Evolutionary conservation across 306 rosid genomes (phyloP).

Genomic region (Castanospermum australe): DNA sequence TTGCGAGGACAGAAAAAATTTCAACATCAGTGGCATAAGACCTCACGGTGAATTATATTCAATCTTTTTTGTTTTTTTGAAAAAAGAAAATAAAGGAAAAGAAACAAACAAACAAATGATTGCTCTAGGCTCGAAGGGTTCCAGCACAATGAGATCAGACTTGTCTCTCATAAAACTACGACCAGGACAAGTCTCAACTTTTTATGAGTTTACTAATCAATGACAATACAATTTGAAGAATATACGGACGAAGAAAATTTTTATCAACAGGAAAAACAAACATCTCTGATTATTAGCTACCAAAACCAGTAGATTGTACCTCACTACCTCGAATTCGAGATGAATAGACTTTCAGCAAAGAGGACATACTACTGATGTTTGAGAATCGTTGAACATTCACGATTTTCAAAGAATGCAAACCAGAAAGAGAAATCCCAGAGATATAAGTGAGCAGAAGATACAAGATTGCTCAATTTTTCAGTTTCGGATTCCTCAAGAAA

Average conservation of each 20-base stretch:
- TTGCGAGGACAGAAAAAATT: background rate
- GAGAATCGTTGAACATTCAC: background rate
- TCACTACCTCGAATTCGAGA: background rate
- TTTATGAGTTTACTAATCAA: background rate
- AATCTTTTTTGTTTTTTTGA: background rate
- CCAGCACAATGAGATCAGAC: background rate
- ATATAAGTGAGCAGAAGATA: background rate
- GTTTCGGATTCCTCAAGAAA: background rate
- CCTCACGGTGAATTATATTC: background rate
- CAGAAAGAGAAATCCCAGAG: background rate
- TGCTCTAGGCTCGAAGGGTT: background rate
- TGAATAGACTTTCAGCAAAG: background rate
- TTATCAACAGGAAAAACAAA: background rate
- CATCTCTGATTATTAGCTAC: background rate
- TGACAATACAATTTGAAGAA: background rate
- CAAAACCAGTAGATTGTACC: background rate
- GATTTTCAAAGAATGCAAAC: background rate
- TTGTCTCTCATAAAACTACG: background rate
- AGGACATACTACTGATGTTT: too few species aligned
- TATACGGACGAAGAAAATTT: background rate
- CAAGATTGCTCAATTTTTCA: background rate
- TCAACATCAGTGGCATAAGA: background rate
- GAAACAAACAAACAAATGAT: background rate
- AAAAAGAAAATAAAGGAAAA: background rate
- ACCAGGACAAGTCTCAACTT: background rate